Evolutionary conservation across 106 monocot genomes (phyloP).

Genomic region (Amphibolis antarctica): DNA sequence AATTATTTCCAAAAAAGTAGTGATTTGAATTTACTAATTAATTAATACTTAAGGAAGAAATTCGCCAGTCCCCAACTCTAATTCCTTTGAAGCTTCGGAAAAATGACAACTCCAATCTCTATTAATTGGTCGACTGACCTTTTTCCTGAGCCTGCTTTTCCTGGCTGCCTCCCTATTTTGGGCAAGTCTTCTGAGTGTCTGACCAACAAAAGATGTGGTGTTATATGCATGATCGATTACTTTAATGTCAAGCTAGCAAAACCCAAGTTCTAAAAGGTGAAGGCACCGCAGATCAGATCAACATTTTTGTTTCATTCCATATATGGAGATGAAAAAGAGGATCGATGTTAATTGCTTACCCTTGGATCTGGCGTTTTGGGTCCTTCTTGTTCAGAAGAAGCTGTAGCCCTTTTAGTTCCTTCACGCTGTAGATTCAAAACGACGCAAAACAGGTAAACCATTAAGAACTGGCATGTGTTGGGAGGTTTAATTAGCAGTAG

Average conservation of each 20-base stretch:
- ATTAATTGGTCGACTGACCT: slow-evolving; percentile 28
- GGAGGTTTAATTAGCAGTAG: no score
- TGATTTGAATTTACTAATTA: no score
- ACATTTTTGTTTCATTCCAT: background rate
- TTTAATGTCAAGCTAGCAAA: no score
- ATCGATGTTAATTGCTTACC: slow-evolving; percentile 13
- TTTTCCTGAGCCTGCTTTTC: slow-evolving; percentile 76
- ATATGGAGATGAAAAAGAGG: background rate
- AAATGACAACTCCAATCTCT: background rate
- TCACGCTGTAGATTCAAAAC: slow-evolving; percentile 27
- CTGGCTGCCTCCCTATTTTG: slow-evolving; percentile 77
- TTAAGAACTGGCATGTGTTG: no score
- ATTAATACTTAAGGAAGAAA: no score
- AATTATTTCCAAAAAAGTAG: background rate
- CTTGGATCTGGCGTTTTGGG: slow-evolving; percentile 64
- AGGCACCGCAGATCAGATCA: background rate
- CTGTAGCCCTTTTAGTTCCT: slow-evolving; percentile 25
- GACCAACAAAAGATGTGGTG: background rate
- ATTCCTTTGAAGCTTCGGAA: no score
- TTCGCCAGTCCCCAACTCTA: no score
- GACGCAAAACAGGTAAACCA: background rate
- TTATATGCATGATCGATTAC: no score
- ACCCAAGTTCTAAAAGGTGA: no score
- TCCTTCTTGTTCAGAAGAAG: slow-evolving; percentile 48
- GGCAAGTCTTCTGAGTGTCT: slow-evolving; percentile 30